Evolutionary conservation across 2,329 filamentous ascomycete genomes (phyloP), one percentile per base, ranked within the genome.

Genomic region (Trichophyton simii): DNA sequence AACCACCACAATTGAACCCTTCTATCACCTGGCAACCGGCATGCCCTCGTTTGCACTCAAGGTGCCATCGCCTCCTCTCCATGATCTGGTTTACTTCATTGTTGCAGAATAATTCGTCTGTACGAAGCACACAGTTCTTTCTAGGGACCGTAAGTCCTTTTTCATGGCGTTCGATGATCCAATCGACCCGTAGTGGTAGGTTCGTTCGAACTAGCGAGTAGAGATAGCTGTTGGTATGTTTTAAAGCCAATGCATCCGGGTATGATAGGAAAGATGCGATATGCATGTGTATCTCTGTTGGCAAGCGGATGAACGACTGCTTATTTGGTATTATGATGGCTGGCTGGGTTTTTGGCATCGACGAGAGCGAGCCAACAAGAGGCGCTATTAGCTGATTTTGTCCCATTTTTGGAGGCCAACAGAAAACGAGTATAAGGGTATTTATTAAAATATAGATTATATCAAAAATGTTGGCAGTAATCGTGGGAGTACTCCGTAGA

Each of bases 211-310:
- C 84, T 1, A 87, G 72, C 57, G 71, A 67, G 73, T 84, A 85
- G 70, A 89, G 85, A 68, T 87, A 78, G 62, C 79, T 79, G 68
- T 75, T 84, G 20, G 82, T 82, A 69, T 88, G 85, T 68, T 88
- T 88, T 15, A 89, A 75, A 0, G 85, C 86, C 0, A 89, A 78
- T 0, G 87, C 86, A 64, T 89, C 86, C 0, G 87, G 87, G 64
- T 89, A 89, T 36, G 80, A 80, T 62, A 89, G 82, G 60, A 82
- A 76, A 9, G 77, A 70, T 36, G 82, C 76, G 61, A 89, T 84
- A 58, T 83, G 77, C 1, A 86, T 70, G 66, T 88, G 86, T n/a
- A 89, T 77, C 67, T 89, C 87, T 0, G 83, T 77, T 1, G 87
- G 87, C 1, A 89, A 75, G 15, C 73, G 71, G 69, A 79, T 75